phyloP scores from a whole-genome alignment of 495 filamentous ascomycete genomes.

The Aspergillus ostianus region DNA sequence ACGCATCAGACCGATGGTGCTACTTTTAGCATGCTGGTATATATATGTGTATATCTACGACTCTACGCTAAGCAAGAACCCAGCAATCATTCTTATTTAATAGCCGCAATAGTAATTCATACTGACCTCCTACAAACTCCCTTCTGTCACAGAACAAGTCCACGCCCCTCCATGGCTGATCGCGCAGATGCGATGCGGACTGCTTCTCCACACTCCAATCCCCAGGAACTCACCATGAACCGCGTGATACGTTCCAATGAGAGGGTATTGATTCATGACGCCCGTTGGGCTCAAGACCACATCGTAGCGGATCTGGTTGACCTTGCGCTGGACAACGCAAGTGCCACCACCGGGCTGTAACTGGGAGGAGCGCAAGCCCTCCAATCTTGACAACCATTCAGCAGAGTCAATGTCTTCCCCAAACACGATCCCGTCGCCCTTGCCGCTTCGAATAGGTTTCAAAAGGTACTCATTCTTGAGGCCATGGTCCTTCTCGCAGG shows the following conservation, averaged over 20 bases:
- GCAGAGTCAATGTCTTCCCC: conserved; percentile 31
- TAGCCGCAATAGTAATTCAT: too few relatives aligned
- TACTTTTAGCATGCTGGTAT: too few relatives aligned
- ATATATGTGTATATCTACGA: too few relatives aligned
- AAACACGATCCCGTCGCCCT: conserved; percentile 43
- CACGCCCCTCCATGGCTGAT: conserved; percentile 19
- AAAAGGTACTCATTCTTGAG: conserved; percentile 33
- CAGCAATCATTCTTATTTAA: too few relatives aligned
- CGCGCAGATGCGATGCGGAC: conserved; percentile 20
- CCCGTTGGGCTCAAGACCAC: conserved; percentile 15
- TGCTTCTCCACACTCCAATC: conserved; percentile 27
- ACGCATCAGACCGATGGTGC: too few relatives aligned
- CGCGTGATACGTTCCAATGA: conserved; percentile 30
- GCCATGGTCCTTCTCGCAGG: neutral
- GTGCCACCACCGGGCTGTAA: conserved; percentile 9
- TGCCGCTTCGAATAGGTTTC: conserved; percentile 38
- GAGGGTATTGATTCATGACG: conserved; percentile 9
- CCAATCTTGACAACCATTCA: conserved; percentile 26
- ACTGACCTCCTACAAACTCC: neutral
- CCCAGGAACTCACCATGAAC: conserved; percentile 27
- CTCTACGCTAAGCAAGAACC: too few relatives aligned
- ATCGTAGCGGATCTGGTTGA: conserved; percentile 26
- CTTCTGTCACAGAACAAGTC: conserved; percentile 18
- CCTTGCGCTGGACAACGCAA: conserved; percentile 32
- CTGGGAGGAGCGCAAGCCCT: conserved; percentile 10